Conservation (phyloP, 371 early-diverging fungal species). For the Circinella minor region DNA sequence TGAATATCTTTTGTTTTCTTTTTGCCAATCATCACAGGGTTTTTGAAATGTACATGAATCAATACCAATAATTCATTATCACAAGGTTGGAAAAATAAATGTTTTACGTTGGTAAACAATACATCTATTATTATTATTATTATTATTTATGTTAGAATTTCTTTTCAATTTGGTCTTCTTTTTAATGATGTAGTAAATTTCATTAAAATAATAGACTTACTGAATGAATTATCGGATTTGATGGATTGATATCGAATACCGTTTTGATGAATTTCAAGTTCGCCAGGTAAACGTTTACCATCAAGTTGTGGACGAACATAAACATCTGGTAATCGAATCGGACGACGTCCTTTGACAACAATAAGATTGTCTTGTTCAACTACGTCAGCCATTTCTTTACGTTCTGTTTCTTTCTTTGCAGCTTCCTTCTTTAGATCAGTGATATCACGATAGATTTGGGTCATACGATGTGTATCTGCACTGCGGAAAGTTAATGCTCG, state of each 20-base stretch:
- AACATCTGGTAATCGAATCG: constrained; percentile 84
- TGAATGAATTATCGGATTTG: constrained; percentile 82
- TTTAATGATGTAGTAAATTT: background rate
- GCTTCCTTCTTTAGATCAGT: constrained; percentile 90
- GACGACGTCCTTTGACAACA: constrained; percentile 81
- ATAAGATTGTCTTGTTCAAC: constrained; percentile 93
- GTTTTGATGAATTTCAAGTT: constrained; percentile 94
- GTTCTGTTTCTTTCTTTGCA: constrained; percentile 89
- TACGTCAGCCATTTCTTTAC: constrained; percentile 94
- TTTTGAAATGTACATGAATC: constrained; percentile 95
- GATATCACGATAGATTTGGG: constrained; percentile 84
- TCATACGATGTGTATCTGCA: constrained; percentile 83
- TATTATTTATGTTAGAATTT: background rate
- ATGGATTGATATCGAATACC: constrained; percentile 92
- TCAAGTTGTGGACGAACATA: constrained; percentile 86
- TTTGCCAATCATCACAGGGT: constrained; percentile 97
- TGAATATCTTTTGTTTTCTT: constrained; percentile 99
- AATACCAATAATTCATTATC: constrained; percentile 95
- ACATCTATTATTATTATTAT: constrained; percentile 61
- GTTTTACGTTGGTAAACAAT: constrained; percentile 97
- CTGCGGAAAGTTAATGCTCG: constrained; percentile 91
- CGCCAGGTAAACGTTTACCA: constrained; percentile 89
- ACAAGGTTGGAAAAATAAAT: constrained; percentile 98
- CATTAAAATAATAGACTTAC: constrained; percentile 36
- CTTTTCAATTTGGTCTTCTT: background rate